These are phyloP conservation scores for Fusarium austroafricanum DNA, from an alignment of 2,329 filamentous ascomycete genomes.

Conservation along the genomic window DNA sequence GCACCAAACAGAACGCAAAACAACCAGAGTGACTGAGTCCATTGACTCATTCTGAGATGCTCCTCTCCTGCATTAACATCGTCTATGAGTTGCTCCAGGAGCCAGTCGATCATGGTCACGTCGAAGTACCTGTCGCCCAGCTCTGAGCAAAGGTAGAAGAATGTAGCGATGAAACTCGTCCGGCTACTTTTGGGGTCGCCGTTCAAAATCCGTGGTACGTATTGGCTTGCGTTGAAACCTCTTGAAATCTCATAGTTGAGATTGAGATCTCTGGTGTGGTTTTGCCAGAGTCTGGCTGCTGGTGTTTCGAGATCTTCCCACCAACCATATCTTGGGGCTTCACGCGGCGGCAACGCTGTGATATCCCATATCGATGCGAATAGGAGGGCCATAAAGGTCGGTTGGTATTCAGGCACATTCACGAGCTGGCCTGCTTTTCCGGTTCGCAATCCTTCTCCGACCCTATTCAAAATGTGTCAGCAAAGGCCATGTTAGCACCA, in stretches of 20 bases:
- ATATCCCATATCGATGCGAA: conserved; percentile 58
- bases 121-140: conserved; percentile 56
- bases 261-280: conserved; percentile 51
- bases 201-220: conserved; percentile 51
- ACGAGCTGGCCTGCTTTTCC: conserved; percentile 55
- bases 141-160: conserved; percentile 61
- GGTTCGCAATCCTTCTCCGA: conserved; percentile 54
- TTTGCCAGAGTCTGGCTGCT: conserved; percentile 53
- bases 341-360: conserved; percentile 49
- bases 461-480: conserved; percentile 48
- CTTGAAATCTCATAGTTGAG: conserved; percentile 54
- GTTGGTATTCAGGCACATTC: conserved; percentile 57
- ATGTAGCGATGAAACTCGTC: conserved; percentile 59
- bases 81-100: conserved; percentile 59
- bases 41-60: conserved; percentile 55
- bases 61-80: conserved; percentile 57
- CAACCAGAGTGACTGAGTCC: conserved; percentile 58
- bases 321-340: conserved; percentile 53
- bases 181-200: conserved; percentile 54
- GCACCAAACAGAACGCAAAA: conserved; percentile 61
- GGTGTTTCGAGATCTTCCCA: conserved; percentile 52
- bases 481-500: not conserved
- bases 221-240: conserved; percentile 49
- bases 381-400: conserved; percentile 58
- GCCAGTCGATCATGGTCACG: conserved; percentile 58